A percentile compares a stretch with the other conserved stretches of the same genome.
Evolutionary conservation across 495 filamentous ascomycete genomes (phyloP).

Genomic region (Penicillium ucsense): DNA sequence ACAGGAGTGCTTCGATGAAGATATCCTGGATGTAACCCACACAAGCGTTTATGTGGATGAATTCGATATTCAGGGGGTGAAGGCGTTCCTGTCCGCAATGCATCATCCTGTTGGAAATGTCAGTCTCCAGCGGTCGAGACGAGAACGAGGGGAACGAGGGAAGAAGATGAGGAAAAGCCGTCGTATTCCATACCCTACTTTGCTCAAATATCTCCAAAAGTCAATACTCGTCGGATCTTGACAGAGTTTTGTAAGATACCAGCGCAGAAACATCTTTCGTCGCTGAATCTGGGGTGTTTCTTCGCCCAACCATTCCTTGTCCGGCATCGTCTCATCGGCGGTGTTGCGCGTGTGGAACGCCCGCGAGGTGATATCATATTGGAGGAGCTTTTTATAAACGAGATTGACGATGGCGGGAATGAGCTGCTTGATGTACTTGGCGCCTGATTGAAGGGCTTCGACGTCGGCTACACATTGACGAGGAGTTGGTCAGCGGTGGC

Average conservation of each 20-base stretch:
- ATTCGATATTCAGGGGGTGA: slow-evolving; percentile 63
- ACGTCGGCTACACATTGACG: slow-evolving; percentile 45
- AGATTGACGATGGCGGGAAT: slow-evolving; percentile 60
- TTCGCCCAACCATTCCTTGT: slow-evolving; percentile 52
- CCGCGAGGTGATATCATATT: slow-evolving; percentile 66
- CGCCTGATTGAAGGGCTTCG: slow-evolving; percentile 52
- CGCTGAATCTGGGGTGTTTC: slow-evolving; percentile 61
- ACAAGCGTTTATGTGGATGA: slow-evolving; percentile 60
- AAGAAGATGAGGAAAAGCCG: too few species aligned
- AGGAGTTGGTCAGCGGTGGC: background rate
- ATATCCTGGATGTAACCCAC: slow-evolving; percentile 65
- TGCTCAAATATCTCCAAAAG: slow-evolving; percentile 72
- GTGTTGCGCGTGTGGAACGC: slow-evolving; percentile 59
- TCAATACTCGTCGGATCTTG: slow-evolving; percentile 62
- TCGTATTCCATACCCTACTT: slow-evolving; percentile 46
- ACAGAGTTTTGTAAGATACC: slow-evolving; percentile 59
- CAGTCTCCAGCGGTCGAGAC: background rate
- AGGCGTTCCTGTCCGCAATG: slow-evolving; percentile 55
- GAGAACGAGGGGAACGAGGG: too few species aligned
- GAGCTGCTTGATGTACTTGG: slow-evolving; percentile 64
- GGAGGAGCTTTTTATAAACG: slow-evolving; percentile 66
- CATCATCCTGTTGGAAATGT: slow-evolving; percentile 48
- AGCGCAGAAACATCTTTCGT: slow-evolving; percentile 66
- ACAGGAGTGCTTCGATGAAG: slow-evolving; percentile 63
- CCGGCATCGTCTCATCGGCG: slow-evolving; percentile 44